Evolutionary conservation across 352 stramenopile genomes (phyloP), one percentile per base, ranked within the genome.

Genomic region (Pythium aristosporum): DNA sequence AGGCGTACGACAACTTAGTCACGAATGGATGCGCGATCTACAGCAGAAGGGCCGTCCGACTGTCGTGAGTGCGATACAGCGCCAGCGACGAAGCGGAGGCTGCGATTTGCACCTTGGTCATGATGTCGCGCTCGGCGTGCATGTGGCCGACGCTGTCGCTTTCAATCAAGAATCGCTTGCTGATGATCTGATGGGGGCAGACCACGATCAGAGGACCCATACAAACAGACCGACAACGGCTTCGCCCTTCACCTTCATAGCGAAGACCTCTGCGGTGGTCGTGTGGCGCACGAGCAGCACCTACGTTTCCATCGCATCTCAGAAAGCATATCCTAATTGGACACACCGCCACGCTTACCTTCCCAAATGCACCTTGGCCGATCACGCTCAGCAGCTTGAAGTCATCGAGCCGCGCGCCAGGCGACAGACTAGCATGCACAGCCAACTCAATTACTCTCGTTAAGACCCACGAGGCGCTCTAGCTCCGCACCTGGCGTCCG

Each of bases 311-410:
- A 18, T n/a, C 23, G 42, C 9, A 46, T 15, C 50, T 46, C 51
- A 39, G n/a, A 21, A 43, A 30, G 25, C 25, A 30, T 48, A n/a
- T 50, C 25, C 18, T 20, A 60, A 54, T 18, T 18, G 15, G 18
- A 8, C 3, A 2, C 30, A 18, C 36, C 1, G 34, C 16, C 7
- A 49, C 46, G 56, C 53, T 28, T 13, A 84, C 79, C 73, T 85
- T 87, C 39, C 81, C 84, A 44, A 92, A 92, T n/a, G 84, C 80
- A 20, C 84, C 84, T 63, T 92, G 84, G 6, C 84, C 84, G 47
- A 99, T 98, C n/a, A 99, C 94, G 56, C 91, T 97, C 20, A 99
- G 78, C 30, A 99, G 72, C 63, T 98, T 79, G 75, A 99, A 99
- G 76, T 99, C 97, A 28, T 96, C 90, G 13, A 98, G 80, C 20